Conservation (phyloP, 2,329 filamentous ascomycete species). For the Arthrobotrys pseudoclavata region DNA sequence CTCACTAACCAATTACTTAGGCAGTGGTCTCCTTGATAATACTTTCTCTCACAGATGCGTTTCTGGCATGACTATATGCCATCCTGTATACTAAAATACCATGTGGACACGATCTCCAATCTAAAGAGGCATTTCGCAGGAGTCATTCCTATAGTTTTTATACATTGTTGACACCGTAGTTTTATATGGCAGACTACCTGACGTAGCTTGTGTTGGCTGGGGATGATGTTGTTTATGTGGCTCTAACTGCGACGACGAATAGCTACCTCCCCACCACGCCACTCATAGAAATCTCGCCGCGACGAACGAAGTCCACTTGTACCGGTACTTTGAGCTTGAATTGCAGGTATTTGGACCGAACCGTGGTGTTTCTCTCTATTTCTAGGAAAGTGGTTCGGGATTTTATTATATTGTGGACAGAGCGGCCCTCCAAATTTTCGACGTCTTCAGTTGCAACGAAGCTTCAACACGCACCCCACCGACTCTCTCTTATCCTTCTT, state of each 20-base stretch:
- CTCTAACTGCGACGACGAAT: slow-evolving; percentile 34
- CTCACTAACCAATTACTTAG: not conserved
- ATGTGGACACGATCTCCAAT: not conserved
- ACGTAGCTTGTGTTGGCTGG: slow-evolving; percentile 42
- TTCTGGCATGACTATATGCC: not conserved
- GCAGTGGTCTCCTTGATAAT: not conserved
- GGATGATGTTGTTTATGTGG: slow-evolving; percentile 61
- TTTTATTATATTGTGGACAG: slow-evolving; percentile 6
- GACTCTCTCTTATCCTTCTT: slow-evolving; percentile 23
- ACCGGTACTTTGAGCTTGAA: slow-evolving; percentile 31
- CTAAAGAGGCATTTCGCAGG: not conserved
- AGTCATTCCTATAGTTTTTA: not conserved
- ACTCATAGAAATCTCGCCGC: slow-evolving; percentile 12
- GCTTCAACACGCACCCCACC: slow-evolving; percentile 40
- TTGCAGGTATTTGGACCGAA: not conserved
- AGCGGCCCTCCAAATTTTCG: slow-evolving; percentile 22
- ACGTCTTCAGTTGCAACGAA: slow-evolving; percentile 5
- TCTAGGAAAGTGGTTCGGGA: slow-evolving; percentile 12
- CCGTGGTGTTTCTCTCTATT: slow-evolving; percentile 12
- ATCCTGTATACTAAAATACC: slow-evolving; percentile 3
- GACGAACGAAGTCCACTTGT: slow-evolving; percentile 20
- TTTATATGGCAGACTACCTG: slow-evolving; percentile 2
- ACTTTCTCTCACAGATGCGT: not conserved
- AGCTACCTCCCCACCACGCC: slow-evolving; percentile 41
- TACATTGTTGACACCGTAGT: slow-evolving; percentile 25